Evolutionary conservation across 2,329 filamentous ascomycete genomes (phyloP).

Genomic region (Aureobasidium melanogenum): DNA sequence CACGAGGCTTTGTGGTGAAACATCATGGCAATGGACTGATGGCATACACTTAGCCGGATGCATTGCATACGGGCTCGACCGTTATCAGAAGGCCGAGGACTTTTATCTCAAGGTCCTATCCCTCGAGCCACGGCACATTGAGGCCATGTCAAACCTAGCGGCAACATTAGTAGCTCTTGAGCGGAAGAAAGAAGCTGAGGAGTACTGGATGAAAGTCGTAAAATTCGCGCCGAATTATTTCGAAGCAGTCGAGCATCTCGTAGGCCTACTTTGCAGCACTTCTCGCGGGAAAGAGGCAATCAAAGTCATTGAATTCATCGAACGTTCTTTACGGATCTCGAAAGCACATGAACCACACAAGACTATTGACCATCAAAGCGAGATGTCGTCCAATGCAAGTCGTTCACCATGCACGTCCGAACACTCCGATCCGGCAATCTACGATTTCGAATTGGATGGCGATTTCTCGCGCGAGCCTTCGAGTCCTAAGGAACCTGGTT

Average conservation of each 20-base stretch:
- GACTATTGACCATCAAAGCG: conserved; percentile 47
- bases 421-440: conserved; percentile 47
- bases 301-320: conserved; percentile 76
- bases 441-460: conserved; percentile 46
- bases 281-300: conserved; percentile 79
- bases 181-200: conserved; percentile 72
- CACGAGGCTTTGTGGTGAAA: conserved; percentile 66
- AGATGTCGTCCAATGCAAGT: conserved; percentile 47
- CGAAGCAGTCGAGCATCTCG: conserved; percentile 89
- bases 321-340: conserved; percentile 55
- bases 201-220: conserved; percentile 78
- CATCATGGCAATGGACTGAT: conserved; percentile 81
- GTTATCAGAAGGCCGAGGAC: conserved; percentile 66
- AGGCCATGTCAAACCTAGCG: conserved; percentile 88
- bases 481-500: conserved; percentile 44
- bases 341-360: conserved; percentile 39
- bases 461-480: conserved; percentile 22
- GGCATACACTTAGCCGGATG: conserved; percentile 88
- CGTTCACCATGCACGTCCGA: conserved; percentile 46
- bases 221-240: conserved; percentile 78
- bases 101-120: conserved; percentile 64
- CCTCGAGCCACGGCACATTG: conserved; percentile 65
- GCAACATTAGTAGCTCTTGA: conserved; percentile 80
- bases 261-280: conserved; percentile 74
- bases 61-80: conserved; percentile 79